Percentiles rank a stretch among this genome's conserved stretches.
These are phyloP conservation scores for Paraurostyla sp. DNA, from an alignment of 73 alveolate genomes.

Conservation along the genomic window DNA sequence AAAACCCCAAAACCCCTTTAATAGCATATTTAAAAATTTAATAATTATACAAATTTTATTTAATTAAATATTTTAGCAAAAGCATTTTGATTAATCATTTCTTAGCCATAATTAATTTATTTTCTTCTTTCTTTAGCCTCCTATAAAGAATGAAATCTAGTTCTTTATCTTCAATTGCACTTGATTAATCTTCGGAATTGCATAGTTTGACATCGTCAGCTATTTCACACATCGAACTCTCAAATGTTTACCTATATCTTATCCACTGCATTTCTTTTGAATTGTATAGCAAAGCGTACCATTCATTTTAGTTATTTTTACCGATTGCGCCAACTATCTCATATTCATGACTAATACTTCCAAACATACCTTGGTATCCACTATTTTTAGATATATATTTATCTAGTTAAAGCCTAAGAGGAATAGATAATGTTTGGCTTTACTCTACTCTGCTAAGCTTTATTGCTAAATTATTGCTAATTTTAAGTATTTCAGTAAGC, in stretches of 20 bases:
- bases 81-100: too few relatives aligned
- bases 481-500: background rate
- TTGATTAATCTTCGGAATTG: background rate
- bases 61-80: too few relatives aligned
- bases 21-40: too few relatives aligned
- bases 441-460: background rate
- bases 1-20: too few relatives aligned
- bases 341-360: constrained; percentile 7
- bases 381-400: constrained; percentile 21
- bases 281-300: background rate
- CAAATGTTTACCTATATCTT: background rate
- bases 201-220: background rate
- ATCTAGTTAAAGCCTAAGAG: constrained; percentile 22
- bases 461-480: background rate
- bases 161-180: background rate
- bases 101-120: too few relatives aligned
- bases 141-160: background rate
- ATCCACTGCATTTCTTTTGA: background rate
- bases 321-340: constrained; percentile 37
- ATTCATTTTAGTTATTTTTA: background rate
- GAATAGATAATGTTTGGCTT: background rate
- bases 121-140: background rate
- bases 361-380: background rate
- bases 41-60: too few relatives aligned
- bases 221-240: background rate